These are phyloP conservation scores for Phytopythium kandeliae DNA, from an alignment of 352 stramenopile genomes.

Conservation along the genomic window DNA sequence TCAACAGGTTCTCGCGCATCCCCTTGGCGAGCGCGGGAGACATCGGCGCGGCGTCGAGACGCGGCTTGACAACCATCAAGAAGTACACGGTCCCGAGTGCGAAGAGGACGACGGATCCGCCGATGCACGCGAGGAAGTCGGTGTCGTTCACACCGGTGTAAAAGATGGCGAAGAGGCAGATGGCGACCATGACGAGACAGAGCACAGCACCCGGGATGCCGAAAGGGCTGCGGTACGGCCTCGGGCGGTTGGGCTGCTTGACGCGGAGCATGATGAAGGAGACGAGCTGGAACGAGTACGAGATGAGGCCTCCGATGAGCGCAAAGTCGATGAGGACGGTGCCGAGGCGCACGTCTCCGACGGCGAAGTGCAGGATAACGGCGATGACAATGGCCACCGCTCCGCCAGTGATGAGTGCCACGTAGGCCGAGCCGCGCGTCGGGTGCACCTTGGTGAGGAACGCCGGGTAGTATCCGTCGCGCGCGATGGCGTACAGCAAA, in stretches of 20 bases:
- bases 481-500: conserved; percentile 49
- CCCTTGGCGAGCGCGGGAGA: conserved; percentile 21
- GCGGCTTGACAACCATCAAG: conserved; percentile 26
- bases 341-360: conserved; percentile 43
- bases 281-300: conserved; percentile 55
- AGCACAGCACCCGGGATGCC: conserved; percentile 33
- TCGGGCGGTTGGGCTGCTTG: conserved; percentile 35
- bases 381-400: conserved; percentile 27
- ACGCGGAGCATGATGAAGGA: conserved; percentile 51
- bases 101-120: conserved; percentile 39
- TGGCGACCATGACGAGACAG: conserved; percentile 30
- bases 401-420: conserved; percentile 39
- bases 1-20: conserved; percentile 40
- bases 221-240: conserved; percentile 47
- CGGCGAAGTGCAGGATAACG: conserved; percentile 43
- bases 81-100: conserved; percentile 37
- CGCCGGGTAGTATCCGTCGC: conserved; percentile 44
- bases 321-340: conserved; percentile 56
- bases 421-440: conserved; percentile 32
- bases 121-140: conserved; percentile 49
- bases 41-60: conserved; percentile 19
- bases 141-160: conserved; percentile 39
- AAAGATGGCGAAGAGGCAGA: conserved; percentile 46
- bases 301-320: conserved; percentile 45
- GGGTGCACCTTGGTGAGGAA: conserved; percentile 38